phyloP scores from a whole-genome alignment of 2,329 filamentous ascomycete species.

The Xylaria sp. region DNA sequence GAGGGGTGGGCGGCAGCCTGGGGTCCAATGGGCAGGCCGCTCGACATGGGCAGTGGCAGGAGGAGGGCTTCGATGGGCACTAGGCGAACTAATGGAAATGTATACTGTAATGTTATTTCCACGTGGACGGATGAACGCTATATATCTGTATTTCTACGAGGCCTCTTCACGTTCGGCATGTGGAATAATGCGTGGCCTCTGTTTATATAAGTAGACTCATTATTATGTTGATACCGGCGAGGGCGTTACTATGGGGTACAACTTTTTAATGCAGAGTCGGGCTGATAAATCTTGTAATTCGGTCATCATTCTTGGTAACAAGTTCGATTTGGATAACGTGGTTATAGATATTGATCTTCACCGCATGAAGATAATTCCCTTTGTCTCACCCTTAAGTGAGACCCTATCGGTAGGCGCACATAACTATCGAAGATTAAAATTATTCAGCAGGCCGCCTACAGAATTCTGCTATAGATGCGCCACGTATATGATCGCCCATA shows the following conservation, averaged over 20 bases:
- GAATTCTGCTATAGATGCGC: background rate
- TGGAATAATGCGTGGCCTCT: constrained; percentile 5
- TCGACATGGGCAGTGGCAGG: constrained; percentile 69
- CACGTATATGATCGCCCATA: constrained; percentile 9
- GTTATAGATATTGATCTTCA: background rate
- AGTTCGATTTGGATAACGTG: background rate
- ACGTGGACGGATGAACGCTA: constrained; percentile 3
- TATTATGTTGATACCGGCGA: constrained; percentile 2
- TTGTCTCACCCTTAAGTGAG: background rate
- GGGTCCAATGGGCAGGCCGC: constrained; percentile 47
- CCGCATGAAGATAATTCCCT: background rate
- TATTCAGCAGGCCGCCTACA: background rate
- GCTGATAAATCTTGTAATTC: background rate
- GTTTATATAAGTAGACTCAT: constrained; percentile 13
- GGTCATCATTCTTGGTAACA: background rate
- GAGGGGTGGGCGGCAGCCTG: constrained; percentile 48
- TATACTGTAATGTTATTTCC: constrained; percentile 16
- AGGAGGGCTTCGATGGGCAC: constrained; percentile 67
- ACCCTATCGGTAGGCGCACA: background rate
- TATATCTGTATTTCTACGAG: constrained; percentile 30
- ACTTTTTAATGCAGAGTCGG: constrained; percentile 4
- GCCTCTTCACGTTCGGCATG: constrained; percentile 15
- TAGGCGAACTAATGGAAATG: constrained; percentile 39
- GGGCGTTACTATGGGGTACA: background rate
- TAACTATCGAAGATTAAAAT: background rate